Base-by-base conservation (phyloP, 2,329 filamentous ascomycete species). In the Blumeriella jaapii region DNA sequence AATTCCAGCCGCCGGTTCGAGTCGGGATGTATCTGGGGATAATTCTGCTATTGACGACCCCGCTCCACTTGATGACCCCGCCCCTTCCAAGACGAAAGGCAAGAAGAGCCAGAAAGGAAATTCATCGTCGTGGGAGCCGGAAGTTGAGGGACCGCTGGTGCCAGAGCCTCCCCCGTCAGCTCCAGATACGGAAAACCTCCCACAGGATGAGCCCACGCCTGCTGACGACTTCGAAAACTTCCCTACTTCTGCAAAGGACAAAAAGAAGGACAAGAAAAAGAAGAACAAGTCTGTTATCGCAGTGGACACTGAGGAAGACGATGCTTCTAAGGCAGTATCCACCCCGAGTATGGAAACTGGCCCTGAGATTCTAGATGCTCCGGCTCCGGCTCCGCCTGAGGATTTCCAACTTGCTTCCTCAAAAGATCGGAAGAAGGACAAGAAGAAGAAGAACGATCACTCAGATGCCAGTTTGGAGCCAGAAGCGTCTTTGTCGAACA, bases 201-300 rank as follows among this genome's bases (percentile, higher is more conserved):
- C 27, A 18, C 13, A 34, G 22, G 41, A 39, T 7, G 15, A 16
- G 12, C 6, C 26, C 10, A 6, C 20, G 13, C 31, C 27, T 9
- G 11, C 12, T 3, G 26, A 32, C 4, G 25, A 14, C 6, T 22
- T 30, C 3, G 36, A 41, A 9, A 14, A 38, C 6, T 24, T 31
- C 15, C 8, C 24, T 14, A 26, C 39, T 18, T 44, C 44, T 11
- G 45, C 41, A 30, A 47, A 45, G 27, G 32, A 36, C 13, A 45
- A 47, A 36, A 47, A 46, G 25, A 62, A 62, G 41, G 49, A 48
- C 3, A 47, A 53, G 18, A n/a, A n/a, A n/a, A 41, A 41, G 31
- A 39, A 43, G 12, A 15, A 13, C 10, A 40, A 38, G 24, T 36
- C 29, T 6, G n/a, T 40, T 16, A 35, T 39, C 11, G 11, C 24